These are phyloP conservation scores for Xylaria sp. DNA, from an alignment of 2,329 filamentous ascomycete genomes.

Conservation along the genomic window DNA sequence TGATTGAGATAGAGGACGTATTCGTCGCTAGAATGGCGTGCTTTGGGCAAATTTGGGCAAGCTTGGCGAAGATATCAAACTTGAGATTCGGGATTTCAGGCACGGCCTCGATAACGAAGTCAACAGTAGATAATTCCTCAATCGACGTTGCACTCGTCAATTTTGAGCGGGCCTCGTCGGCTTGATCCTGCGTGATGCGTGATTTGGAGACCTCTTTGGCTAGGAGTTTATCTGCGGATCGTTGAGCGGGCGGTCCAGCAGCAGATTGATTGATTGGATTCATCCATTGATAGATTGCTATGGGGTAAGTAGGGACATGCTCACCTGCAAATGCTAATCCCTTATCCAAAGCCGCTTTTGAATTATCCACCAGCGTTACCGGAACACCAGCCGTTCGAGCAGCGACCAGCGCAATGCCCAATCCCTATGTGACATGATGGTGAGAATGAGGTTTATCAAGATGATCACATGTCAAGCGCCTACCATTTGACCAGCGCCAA, in stretches of 20 bases:
- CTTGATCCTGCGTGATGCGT: constrained; percentile 83
- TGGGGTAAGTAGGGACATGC: constrained; percentile 42
- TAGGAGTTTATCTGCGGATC: constrained; percentile 80
- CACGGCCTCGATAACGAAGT: constrained; percentile 98
- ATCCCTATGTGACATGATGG: constrained; percentile 68
- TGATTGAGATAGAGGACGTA: constrained; percentile 98
- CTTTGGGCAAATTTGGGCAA: constrained; percentile 82
- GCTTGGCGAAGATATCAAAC: constrained; percentile 83
- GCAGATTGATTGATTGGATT: neutral
- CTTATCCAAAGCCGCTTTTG: constrained; percentile 86
- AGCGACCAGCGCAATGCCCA: constrained; percentile 95
- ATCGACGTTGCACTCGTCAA: constrained; percentile 78
- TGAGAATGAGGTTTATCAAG: constrained; percentile 42
- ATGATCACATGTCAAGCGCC: constrained; percentile 55
- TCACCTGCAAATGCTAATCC: constrained; percentile 87
- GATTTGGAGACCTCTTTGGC: constrained; percentile 92
- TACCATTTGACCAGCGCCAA: constrained; percentile 98
- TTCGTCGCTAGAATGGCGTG: constrained; percentile 96
- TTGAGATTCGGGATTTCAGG: constrained; percentile 93
- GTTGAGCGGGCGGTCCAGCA: constrained; percentile 29
- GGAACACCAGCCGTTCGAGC: constrained; percentile 85
- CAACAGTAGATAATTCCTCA: constrained; percentile 81
- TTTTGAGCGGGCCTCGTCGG: constrained; percentile 76
- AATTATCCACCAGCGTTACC: constrained; percentile 87
- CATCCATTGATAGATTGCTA: constrained; percentile 2